Evolutionary conservation across 495 filamentous ascomycete species (phyloP), one percentile per base, ranked within the genome.

Genomic region (Tuber magnatum): DNA sequence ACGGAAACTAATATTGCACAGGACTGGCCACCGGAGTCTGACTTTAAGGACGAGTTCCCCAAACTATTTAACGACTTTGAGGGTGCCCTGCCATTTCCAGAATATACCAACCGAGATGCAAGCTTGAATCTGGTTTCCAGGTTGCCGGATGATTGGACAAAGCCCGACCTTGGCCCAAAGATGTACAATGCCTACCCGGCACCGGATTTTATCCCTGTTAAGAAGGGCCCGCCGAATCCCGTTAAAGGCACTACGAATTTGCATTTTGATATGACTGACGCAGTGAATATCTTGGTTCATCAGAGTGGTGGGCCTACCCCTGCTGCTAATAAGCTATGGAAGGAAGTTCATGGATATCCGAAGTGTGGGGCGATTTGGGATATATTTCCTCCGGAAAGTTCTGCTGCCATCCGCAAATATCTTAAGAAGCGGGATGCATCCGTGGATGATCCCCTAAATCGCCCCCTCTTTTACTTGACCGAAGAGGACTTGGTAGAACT

Each of bases 311-410:
- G 80, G 22, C 78, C 81, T 22, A 68, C 61, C 38, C 44, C 72
- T 10, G 78, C 75, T 41, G 24, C 38, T 43, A 61, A 74, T 32
- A 12, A 39, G 24, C 28, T 3, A 65, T 65, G 56, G 56, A 3
- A 32, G 35, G 75, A 73, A 71, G 35, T 22, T 28, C 10, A 69
- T 24, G 77, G 48, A 35, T 78, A 80, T 40, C 82, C 82, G 1
- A 3, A n/a, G 32, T 77, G 76, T 39, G 82, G 78, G 20, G 82
- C 82, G n/a, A 76, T 83, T n/a, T 83, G 82, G 82, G 82, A 83
- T 69, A 83, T 83, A 56, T 83, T 83, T 48, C 80, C 81, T 42
- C 82, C 82, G 16, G 74, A 69, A 0, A 73, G 75, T 16, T 77
- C 80, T 22, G 14, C 14, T 1, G 46, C 24, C 22, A 71, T 83